Conservation (phyloP, 331 rosid genomes). For the Pyrus hybrid region DNA sequence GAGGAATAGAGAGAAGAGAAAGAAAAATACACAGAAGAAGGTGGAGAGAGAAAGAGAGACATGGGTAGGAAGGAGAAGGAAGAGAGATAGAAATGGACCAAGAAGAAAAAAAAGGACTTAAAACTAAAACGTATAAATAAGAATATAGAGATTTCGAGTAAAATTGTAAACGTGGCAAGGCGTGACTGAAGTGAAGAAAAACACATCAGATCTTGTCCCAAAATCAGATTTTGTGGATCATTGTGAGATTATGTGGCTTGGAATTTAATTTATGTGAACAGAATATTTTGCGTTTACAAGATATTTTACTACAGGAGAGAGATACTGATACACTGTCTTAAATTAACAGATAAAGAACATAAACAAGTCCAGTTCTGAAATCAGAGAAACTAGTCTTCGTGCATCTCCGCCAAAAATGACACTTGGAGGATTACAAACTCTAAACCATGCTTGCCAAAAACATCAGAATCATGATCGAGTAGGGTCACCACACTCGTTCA, state of each 20-base stretch:
- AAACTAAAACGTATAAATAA: no score
- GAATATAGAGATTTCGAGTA: no score
- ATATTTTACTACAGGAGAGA: neutral
- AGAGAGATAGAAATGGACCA: no score
- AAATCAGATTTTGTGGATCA: neutral
- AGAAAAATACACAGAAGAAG: no score
- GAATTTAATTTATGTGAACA: neutral
- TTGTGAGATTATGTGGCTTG: neutral
- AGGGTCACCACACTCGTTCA: conserved; percentile 87
- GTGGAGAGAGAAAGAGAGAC: no score
- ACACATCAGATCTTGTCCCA: conserved; percentile 10
- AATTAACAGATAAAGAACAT: neutral
- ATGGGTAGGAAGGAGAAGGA: no score
- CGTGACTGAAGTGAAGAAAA: neutral
- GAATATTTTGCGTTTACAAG: neutral
- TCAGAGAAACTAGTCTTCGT: neutral
- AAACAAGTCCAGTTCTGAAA: neutral
- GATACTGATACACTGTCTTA: neutral
- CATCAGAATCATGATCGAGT: conserved; percentile 76
- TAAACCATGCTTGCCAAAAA: conserved; percentile 9
- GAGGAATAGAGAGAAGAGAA: no score
- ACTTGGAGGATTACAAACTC: conserved; percentile 10
- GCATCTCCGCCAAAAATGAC: neutral
- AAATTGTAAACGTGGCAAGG: no score
- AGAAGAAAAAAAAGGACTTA: no score